Base-by-base conservation (phyloP, 116 monocot species). In the Dioscorea cayenensis region DNA sequence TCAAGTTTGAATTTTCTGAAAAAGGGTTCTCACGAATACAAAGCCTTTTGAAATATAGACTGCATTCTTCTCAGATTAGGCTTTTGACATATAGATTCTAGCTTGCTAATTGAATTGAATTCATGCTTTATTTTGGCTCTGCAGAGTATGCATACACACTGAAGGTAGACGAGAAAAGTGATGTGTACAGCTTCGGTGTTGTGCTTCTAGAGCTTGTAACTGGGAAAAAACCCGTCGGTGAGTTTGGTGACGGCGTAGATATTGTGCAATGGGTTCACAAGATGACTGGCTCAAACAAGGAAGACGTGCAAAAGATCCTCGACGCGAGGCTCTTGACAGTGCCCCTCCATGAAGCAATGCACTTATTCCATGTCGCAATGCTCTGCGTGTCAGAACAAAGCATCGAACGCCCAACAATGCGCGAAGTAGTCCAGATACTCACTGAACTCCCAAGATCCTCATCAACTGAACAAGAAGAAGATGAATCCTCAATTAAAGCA, bases 121-220 rank as follows among this genome's bases (percentile, higher is more conserved):
- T 16, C 55, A 55, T 3, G 18, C 16, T 19, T 19, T 5, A 55
- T 18, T 23, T 62, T 62, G 62, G 62, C 32, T 62, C 13, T 51
- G 19, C 79, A 90, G 90, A 90, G 60, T 90, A 90, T 66, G 90
- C 90, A 14, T 90, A 90, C 71, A 90, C 90, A 1, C 77, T 90
- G 21, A 90, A 86, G 77, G 86, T 90, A 64, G 90, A 90, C 32
- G 90, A 90, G 72, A 90, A 90, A 81, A 83, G 83, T 38, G 90
- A 90, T 21, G 90, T 90, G 1, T 90, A 90, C 75, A 90, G 90
- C 75, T 90, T 90, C 32, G 90, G 90, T 0, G 90, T 90, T 14
- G 90, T 90, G 20, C 81, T 90, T 3, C 72, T 90, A 7, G 90
- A 90, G 65, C 81, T 90, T 17, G 51, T 90, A 7, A 81, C 77